Evolutionary conservation across 106 monocot species (phyloP).

Genomic region (Dendrobium nobile): DNA sequence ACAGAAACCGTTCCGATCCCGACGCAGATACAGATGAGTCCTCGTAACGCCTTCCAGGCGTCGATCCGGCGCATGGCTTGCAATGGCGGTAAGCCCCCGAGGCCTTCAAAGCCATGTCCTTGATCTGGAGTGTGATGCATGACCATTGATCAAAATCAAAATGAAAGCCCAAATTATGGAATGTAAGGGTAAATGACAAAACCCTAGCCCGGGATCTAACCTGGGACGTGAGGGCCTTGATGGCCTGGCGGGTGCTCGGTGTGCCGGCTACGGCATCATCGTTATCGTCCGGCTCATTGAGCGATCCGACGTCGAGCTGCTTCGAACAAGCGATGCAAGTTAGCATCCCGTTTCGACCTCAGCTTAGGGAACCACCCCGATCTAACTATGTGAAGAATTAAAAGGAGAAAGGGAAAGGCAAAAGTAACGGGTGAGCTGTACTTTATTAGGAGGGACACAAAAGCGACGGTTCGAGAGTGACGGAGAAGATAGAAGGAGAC

Average conservation of each 20-base stretch:
- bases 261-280: slow-evolving; percentile 26
- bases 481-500: too few species aligned
- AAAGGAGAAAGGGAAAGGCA: background rate
- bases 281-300: slow-evolving; percentile 24
- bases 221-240: slow-evolving; percentile 72
- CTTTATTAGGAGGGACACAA: too few species aligned
- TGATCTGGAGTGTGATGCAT: slow-evolving; percentile 36
- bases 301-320: slow-evolving; percentile 36
- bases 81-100: slow-evolving; percentile 86
- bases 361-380: background rate
- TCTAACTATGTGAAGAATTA: background rate
- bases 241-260: slow-evolving; percentile 55
- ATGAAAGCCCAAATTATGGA: background rate
- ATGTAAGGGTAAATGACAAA: background rate
- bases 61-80: slow-evolving; percentile 50
- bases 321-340: slow-evolving; percentile 90
- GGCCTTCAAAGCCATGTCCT: slow-evolving; percentile 85
- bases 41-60: slow-evolving; percentile 16
- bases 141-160: background rate
- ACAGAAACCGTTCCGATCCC: slow-evolving; percentile 64
- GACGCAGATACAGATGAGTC: slow-evolving; percentile 39
- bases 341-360: slow-evolving; percentile 38
- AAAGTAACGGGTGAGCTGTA: background rate
- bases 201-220: slow-evolving; percentile 14
- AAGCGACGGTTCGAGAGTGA: too few species aligned